Base-by-base conservation (phyloP, 2,329 filamentous ascomycete species). In the Fusarium udum region DNA sequence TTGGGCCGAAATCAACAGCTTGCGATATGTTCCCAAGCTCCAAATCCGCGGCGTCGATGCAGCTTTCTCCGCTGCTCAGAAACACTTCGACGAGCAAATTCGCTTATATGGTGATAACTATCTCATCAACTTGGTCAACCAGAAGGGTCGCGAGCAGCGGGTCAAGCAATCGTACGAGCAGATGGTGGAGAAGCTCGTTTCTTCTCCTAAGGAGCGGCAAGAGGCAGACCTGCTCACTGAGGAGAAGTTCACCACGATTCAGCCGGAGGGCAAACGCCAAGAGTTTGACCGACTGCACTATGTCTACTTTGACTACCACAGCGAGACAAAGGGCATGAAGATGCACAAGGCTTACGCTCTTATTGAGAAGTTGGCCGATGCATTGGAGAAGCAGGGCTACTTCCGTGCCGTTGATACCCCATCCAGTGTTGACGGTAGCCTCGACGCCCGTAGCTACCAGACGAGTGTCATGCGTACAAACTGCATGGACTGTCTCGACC, bases 401-500 rank as follows among this genome's bases (percentile, higher is more conserved):
- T 99, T 98, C 88, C 92, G 95, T 71, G 95, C 94, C 42, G 90
- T 95, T 34, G 94, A 98, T 81, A 93, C 92, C 85, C 93, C 95
- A 4, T 93, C 90, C 48, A 89, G 90, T 75, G 81, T 86, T 56
- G 87, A 91, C 66, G 93, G 92, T 36, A 90, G 89, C 24, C 87
- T 98, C 18, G 95, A 98, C 77, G 90, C 94, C 39, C 91, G 95
- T 72, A 92, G 90, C 70, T 88, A 90, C 73, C 96, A 99, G 86
- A 94, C 91, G 3, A 95, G 93, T 69, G 95, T 98, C 22, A 95
- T 99, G 73, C 92, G 96, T 61, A 98, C 96, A 43, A 99, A 99
- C 82, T 99, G 96, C 85, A 99, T 99, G 96, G 96, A 99, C 83
- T 99, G 97, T 75, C 89, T 99, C 20, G 96, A 99, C 83, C 93